Percentiles rank a stretch among this genome's conserved stretches.
These are phyloP conservation scores for Tephrocybe sp. DNA, from an alignment of 768 basidiomycete species.

Conservation along the genomic window DNA sequence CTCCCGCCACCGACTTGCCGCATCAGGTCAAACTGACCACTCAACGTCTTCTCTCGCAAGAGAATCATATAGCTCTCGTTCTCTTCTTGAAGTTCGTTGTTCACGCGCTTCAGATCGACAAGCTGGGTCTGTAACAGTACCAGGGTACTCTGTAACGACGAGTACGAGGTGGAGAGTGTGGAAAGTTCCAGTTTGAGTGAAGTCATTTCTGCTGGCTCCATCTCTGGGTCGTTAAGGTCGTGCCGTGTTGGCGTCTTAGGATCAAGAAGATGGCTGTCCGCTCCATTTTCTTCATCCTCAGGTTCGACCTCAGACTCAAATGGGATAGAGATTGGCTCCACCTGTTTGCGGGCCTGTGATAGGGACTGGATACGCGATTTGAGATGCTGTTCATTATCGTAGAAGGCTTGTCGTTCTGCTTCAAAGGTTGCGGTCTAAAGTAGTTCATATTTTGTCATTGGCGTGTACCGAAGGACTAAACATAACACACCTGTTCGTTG, in stretches of 20 bases:
- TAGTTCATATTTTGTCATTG: conserved; percentile 15
- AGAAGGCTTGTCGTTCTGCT: conserved; percentile 88
- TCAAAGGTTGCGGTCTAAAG: conserved; percentile 82
- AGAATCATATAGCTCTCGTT: conserved; percentile 97
- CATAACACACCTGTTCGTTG: conserved; percentile 71
- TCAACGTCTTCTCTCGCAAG: conserved; percentile 86
- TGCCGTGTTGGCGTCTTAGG: conserved; percentile 30
- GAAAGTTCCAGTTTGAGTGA: conserved; percentile 80
- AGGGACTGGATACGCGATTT: conserved; percentile 87
- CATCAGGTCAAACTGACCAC: conserved; percentile 79
- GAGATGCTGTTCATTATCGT: conserved; percentile 91
- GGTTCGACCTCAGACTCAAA: conserved; percentile 40
- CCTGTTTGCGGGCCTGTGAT: conserved; percentile 59
- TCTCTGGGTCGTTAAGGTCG: conserved; percentile 60
- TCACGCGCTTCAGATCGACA: conserved; percentile 83
- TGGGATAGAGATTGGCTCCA: conserved; percentile 33
- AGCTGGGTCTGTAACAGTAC: conserved; percentile 84
- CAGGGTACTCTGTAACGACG: conserved; percentile 80
- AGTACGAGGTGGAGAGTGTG: conserved; percentile 81
- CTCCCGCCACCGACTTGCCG: conserved; percentile 58
- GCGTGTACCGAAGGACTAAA: neutral
- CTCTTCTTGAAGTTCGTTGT: conserved; percentile 87
- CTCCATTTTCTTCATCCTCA: conserved; percentile 36
- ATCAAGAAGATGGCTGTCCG: conserved; percentile 12
- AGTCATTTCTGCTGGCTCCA: conserved; percentile 86